These are phyloP conservation scores for Peterozyma toletana DNA, from an alignment of 805 yeast genomes.

Conservation along the genomic window DNA sequence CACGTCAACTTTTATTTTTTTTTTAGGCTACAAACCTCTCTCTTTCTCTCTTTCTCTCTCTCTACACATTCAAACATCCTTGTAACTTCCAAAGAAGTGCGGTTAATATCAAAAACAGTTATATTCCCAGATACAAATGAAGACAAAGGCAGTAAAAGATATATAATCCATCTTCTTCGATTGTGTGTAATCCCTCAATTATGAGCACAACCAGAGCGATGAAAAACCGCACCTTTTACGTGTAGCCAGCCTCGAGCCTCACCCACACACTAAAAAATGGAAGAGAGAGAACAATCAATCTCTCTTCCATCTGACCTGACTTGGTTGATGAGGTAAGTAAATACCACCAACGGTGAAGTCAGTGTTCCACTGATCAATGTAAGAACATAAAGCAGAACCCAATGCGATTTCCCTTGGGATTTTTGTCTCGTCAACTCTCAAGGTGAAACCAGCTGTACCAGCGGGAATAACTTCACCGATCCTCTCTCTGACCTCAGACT, in stretches of 20 bases:
- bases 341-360: conserved; percentile 57
- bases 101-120: too few species aligned
- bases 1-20: conserved; percentile 1
- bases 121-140: too few species aligned
- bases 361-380: conserved; percentile 65
- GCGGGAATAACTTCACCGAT: conserved; percentile 53
- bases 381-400: conserved; percentile 51
- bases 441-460: conserved; percentile 46
- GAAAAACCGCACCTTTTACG: neutral
- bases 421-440: conserved; percentile 45
- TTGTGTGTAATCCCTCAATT: conserved; percentile 4
- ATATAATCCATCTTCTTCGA: too few species aligned
- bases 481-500: conserved; percentile 55
- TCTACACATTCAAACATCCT: too few species aligned
- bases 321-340: conserved; percentile 44
- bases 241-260: neutral
- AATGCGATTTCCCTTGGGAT: conserved; percentile 54
- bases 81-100: too few species aligned
- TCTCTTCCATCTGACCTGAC: conserved; percentile 49
- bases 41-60: neutral
- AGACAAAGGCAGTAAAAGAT: too few species aligned
- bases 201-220: too few species aligned
- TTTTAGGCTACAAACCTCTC: too few species aligned
- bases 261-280: neutral
- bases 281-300: conserved; percentile 23